Base-by-base conservation (phyloP, 306 rosid species). In the Senna siamea region DNA sequence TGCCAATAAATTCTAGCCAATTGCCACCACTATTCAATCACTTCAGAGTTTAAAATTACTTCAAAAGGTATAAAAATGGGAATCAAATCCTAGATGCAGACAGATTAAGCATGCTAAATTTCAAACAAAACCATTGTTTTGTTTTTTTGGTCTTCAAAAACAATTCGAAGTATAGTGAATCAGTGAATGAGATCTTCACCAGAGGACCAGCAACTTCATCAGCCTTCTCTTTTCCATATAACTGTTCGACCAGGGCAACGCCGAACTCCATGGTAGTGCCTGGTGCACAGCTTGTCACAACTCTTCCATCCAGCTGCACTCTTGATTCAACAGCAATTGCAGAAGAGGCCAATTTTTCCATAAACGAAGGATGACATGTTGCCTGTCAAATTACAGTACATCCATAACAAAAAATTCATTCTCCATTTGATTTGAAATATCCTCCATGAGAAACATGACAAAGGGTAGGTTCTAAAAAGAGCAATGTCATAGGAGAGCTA, bases 261-360 rank as follows among this genome's bases (percentile, higher is more conserved):
- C 86, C 82, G 46, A 79, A 94, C 79, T 94, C 98, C 90, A 91
- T 84, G 84, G 96, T 88, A 50, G 98, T 94, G 66, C 97, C 98
- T 20, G 95, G 95, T 8, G 90, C 98, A 70, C 95, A 88, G 66
- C 96, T 94, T 38, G 98, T 91, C 71, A 91, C 91, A 64, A 85
- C 91, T 74, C 61, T 89, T 37, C 93, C 93, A 87, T 94, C 97
- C 62, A 86, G 53, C 72, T 91, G 97, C 68, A 94, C 98, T 82
- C 93, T 86, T 22, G 98, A 81, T 83, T 91, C 98, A 47, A 87
- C 88, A 66, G 96, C 63, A 56, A 72, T 85, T 15, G 97, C 87
- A 72, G 75, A 22, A 67, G 92, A 79, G 20, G 87, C 83, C 79
- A 94, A 72, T 80, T 94, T 87, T 26, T 94, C 96, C 97, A 85